phyloP scores from a whole-genome alignment of 2,329 filamentous ascomycete species.

The Kalaharituber pfeilii region DNA sequence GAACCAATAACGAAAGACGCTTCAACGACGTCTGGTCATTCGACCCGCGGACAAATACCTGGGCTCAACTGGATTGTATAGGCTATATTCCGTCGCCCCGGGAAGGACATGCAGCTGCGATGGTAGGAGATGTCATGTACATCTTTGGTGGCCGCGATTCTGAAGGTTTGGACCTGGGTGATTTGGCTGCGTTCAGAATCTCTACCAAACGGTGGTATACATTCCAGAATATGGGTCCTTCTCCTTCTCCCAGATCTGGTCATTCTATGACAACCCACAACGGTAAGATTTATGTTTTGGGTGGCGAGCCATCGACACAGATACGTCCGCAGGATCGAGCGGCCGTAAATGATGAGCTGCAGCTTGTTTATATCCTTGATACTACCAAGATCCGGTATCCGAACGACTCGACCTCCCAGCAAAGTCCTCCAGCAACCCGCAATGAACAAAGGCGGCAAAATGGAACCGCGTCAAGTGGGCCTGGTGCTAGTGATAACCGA shows the following conservation, averaged over 20 bases:
- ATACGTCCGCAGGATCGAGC: conserved; percentile 43
- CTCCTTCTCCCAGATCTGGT: conserved; percentile 78
- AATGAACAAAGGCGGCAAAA: conserved; percentile 22
- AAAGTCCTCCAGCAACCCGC: conserved; percentile 24
- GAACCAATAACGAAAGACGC: conserved; percentile 90
- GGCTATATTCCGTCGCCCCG: conserved; percentile 88
- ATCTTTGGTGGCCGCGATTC: conserved; percentile 92
- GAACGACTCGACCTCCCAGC: conserved; percentile 40
- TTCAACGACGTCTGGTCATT: conserved; percentile 99
- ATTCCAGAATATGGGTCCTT: conserved; percentile 98
- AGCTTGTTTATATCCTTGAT: conserved; percentile 78
- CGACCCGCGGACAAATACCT: conserved; percentile 64
- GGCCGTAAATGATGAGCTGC: conserved; percentile 46
- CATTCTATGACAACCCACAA: conserved; percentile 95
- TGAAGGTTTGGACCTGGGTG: conserved; percentile 78
- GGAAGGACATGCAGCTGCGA: conserved; percentile 81
- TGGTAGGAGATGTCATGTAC: conserved; percentile 98
- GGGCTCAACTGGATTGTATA: conserved; percentile 85
- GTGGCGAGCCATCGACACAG: conserved; percentile 82
- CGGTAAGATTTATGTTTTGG: conserved; percentile 81
- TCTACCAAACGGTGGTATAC: conserved; percentile 90
- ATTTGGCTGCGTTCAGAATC: conserved; percentile 72
- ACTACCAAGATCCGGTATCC: conserved; percentile 95
- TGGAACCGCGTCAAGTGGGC: conserved; percentile 14
- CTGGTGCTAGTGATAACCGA: conserved; percentile 6